These are phyloP conservation scores for Mortierella sp. DNA, from an alignment of 371 early-diverging fungal species.

Conservation along the genomic window DNA sequence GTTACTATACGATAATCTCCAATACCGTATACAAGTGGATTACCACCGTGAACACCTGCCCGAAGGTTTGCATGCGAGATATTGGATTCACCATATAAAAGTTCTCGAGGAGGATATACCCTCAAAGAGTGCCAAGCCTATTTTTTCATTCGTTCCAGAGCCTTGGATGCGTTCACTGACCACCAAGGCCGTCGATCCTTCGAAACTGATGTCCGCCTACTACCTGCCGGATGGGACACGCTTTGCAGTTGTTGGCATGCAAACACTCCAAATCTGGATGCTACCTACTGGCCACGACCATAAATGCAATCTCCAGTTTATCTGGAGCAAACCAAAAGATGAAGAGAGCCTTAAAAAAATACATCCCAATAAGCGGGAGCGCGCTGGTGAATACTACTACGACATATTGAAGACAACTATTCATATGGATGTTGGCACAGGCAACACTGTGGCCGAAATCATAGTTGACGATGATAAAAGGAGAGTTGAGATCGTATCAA, in stretches of 20 bases:
- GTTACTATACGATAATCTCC: conserved; percentile 5
- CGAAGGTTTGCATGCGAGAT: conserved; percentile 34
- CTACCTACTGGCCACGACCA: conserved; percentile 25
- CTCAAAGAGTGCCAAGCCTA: background rate
- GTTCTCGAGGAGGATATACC: conserved; percentile 21
- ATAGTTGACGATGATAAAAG: conserved; percentile 9
- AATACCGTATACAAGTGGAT: conserved; percentile 20
- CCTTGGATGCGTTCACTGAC: conserved; percentile 48
- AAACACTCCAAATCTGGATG: conserved; percentile 50
- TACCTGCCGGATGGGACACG: conserved; percentile 32
- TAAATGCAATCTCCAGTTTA: conserved; percentile 35
- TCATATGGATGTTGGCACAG: conserved; percentile 12
- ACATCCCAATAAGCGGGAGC: background rate
- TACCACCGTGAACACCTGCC: conserved; percentile 29
- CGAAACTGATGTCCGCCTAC: conserved; percentile 19
- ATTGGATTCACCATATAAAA: conserved; percentile 46
- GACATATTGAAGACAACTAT: conserved; percentile 12
- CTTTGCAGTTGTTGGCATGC: conserved; percentile 38
- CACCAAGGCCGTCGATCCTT: conserved; percentile 17
- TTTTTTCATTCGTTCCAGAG: conserved; percentile 52
- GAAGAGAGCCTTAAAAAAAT: background rate
- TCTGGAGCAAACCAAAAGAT: conserved; percentile 43
- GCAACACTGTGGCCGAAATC: conserved; percentile 28
- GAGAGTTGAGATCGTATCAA: conserved; percentile 18
- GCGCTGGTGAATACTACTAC: conserved; percentile 26